Evolutionary conservation across 192 early-diverging fungal genomes (phyloP), one percentile per base, ranked within the genome.

Genomic region (Backusella psychrophila): DNA sequence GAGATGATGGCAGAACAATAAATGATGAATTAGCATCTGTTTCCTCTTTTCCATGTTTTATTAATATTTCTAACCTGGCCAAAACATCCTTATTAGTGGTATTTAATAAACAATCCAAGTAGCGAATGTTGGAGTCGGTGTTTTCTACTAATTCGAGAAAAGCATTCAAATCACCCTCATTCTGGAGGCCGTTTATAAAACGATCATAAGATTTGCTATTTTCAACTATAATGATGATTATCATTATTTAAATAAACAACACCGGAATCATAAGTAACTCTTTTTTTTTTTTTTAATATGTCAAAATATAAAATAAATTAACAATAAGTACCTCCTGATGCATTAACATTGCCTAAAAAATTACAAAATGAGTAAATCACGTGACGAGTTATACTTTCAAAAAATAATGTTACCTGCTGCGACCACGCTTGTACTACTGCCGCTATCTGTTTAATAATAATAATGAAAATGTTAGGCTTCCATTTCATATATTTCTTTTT

Each of bases 311-410:
- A 23, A 56, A 56, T 56, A 56, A 23, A 23, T 56, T 56, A 23
- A 56, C 21, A 23, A 56, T 26, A 23, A 19, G 5, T 56, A 56
- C 53, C 53, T 56, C 53, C 53, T 23, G 53, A 23, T 26, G 53
- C 53, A 56, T 56, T 56, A 56, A 56, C 21, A 56, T 26, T 59
- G n/a, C 53, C 53, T 59, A 59, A 59, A 59, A 59, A 59, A 59
- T 9, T 4, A 59, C 8, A 59, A 26, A 26, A 23, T 59, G 53
- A 59, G 53, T 59, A 26, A 59, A 59, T 59, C 53, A 59, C 53
- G 53, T 59, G 53, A 59, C 23, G 53, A 4, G 6, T 4, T 49
- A 49, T n/a, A 6, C 19, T 49, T 49, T 49, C 46, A 49, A 19
- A 49, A 49, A 49, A 49, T n/a, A 49, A 49, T 49, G 6, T n/a